These are phyloP conservation scores for Tuber aestivum DNA, from an alignment of 495 filamentous ascomycete genomes.

Conservation along the genomic window DNA sequence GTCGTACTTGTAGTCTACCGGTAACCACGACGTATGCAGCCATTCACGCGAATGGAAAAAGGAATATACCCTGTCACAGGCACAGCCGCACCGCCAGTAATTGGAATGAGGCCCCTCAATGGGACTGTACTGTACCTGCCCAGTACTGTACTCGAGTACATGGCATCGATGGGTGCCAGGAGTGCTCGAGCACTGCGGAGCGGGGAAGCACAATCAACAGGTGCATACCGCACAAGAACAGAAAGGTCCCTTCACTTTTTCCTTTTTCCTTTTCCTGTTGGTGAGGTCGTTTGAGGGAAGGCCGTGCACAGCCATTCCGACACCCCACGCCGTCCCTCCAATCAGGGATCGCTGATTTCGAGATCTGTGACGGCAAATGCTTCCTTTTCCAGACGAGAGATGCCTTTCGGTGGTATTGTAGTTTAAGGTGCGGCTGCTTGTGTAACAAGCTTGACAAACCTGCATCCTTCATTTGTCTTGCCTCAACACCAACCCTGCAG, in stretches of 20 bases:
- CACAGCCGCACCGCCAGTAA: not conserved
- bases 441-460: constrained; percentile 18
- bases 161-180: not conserved
- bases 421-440: constrained; percentile 39
- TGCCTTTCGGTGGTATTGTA: not conserved
- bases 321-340: constrained; percentile 28
- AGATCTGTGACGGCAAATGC: constrained; percentile 26
- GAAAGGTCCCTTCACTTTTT: not conserved
- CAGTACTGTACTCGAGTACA: not conserved
- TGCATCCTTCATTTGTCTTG: constrained; percentile 15
- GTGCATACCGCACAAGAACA: constrained; percentile 8
- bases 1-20: too few species aligned
- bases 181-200: constrained; percentile 14
- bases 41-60: not conserved
- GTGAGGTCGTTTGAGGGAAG: constrained; percentile 6
- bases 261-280: constrained; percentile 16
- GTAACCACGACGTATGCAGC: not conserved
- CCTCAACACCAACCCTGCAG: not conserved
- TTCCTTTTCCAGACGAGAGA: constrained; percentile 9
- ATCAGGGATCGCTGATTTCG: constrained; percentile 22
- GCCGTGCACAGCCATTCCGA: constrained; percentile 10
- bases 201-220: constrained; percentile 27
- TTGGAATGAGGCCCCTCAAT: not conserved
- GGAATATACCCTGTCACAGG: not conserved
- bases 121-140: not conserved